Percentiles rank a stretch among this genome's conserved stretches.
Conservation (phyloP, 768 basidiomycete genomes). For the Leccinum subtestaceum region DNA sequence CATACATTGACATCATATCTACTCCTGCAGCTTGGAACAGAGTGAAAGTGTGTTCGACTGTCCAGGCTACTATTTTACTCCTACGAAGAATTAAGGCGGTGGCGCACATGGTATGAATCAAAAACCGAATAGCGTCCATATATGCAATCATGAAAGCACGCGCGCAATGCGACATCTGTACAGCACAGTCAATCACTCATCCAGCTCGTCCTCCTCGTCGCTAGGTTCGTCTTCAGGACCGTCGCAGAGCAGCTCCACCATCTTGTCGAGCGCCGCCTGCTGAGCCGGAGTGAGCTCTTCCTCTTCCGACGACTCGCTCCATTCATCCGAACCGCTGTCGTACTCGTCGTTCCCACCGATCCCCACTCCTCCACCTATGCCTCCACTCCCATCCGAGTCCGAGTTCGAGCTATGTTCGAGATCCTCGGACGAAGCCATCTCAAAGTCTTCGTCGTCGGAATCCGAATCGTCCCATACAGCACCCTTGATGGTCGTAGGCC, state of each 20-base stretch:
- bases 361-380: neutral
- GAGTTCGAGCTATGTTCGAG: conserved; percentile 42
- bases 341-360: conserved; percentile 24
- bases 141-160: too few species aligned
- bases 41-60: neutral
- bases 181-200: conserved; percentile 32
- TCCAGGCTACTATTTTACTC: too few species aligned
- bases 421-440: conserved; percentile 37
- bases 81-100: too few species aligned
- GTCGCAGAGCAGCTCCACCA: conserved; percentile 54
- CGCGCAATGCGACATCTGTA: neutral
- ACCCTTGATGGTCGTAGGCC: conserved; percentile 20
- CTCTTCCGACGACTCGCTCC: conserved; percentile 39
- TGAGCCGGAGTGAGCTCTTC: conserved; percentile 50
- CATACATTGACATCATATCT: neutral
- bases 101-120: too few species aligned
- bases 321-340: conserved; percentile 26
- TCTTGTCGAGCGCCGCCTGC: conserved; percentile 63
- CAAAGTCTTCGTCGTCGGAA: conserved; percentile 36
- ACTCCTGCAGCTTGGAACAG: neutral
- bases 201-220: conserved; percentile 48
- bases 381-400: conserved; percentile 33
- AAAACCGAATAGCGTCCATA: too few species aligned
- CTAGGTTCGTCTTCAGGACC: conserved; percentile 29
- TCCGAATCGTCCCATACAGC: conserved; percentile 35